Base-by-base conservation (phyloP, 2,329 filamentous ascomycete genomes). In the Hansfordia pulvinata region DNA sequence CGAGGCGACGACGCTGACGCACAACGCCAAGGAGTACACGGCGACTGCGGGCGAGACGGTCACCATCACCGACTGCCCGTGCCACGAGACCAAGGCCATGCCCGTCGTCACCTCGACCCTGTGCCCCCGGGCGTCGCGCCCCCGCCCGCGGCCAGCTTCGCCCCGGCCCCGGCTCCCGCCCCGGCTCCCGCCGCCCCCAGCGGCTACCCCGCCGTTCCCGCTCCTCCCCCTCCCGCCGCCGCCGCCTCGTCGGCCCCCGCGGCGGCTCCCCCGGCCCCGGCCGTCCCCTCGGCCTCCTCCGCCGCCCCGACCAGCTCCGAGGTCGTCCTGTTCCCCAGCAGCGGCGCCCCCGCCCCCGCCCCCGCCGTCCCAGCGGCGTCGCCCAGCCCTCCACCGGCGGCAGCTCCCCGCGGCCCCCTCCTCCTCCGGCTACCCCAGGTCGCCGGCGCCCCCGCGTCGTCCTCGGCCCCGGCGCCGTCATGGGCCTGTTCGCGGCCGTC, bases 31-130 rank as follows among this genome's bases (percentile, higher is more conserved):
- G 46, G 53, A 53, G 25, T 73, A 66, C 56, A 60, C 62, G 25
- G 58, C 71, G 39, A 64, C 60, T 27, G 53, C 59, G 44, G 58
- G 69, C 33, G 50, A 65, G 39, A 63, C 62, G 29, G 49, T 72
- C 36, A 70, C 63, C 40, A 60, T 76, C 30, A 58, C 54, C 19
- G 52, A 67, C 44, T 69, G 64, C 49, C 61, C 62, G 31, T 68
- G 63, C 54, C 65, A 62, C 23, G 34, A 52, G 20, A 42, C 44
- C 15, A 45, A 42, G 38, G 17, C 30, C 21, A 5, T 39, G 15
- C 30, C 33, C n/a, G 35, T 32, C 8, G 20, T 40, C 4, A 41
- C 36, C 12, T 43, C 41, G 5, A 37, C 40, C 4, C 27, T 39
- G 19, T 39, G 35, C 29, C 27, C 36, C 1, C 32, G 36, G 3